Evolutionary conservation across 2,329 filamentous ascomycete species (phyloP), one percentile per base, ranked within the genome.

Genomic region (Lasiodiplodia citricola): DNA sequence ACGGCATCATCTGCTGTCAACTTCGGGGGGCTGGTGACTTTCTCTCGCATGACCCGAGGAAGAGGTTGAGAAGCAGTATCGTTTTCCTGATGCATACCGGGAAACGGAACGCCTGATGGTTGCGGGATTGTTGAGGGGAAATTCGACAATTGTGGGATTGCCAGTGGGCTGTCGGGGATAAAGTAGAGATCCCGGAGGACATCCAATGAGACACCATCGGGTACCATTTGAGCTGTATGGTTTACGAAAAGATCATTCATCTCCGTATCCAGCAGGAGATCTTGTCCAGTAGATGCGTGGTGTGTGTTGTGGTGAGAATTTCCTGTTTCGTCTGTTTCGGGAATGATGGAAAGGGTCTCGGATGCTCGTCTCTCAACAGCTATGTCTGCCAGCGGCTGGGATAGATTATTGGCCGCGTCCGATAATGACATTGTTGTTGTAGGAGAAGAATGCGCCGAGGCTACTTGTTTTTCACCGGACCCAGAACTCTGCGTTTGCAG

Each of bases 11-110:
- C 58, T 13, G 47, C 25, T 5, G 38, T 35, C 41, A 62, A 8
- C 25, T 62, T 62, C 13, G 58, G 58, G n/a, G 41, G 58, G n/a
- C 41, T 51, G 25, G 58, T 21, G 10, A 62, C 58, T n/a, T 50
- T 62, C 23, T 62, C 58, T 8, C 58, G 38, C 41, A 62, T 62
- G 0, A 62, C 41, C 10, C 25, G 21, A 7, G 41, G 58, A 16
- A 62, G 58, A 2, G 8, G 11, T 4, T n/a, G 25, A 5, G 41
- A 5, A 21, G 23, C 8, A 28, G 2, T 10, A 16, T 28, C 37
- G 23, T 31, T 47, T 8, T 25, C 7, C 7, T 23, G 38, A n/a
- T 23, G 31, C 16, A 35, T 50, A 1, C 21, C 16, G 2, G 37
- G 18, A 7, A 60, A 11, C 18, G 57, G 23, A 10, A 18, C 10